Base-by-base conservation (phyloP, 2,329 filamentous ascomycete species). In the Claviceps sp. region DNA sequence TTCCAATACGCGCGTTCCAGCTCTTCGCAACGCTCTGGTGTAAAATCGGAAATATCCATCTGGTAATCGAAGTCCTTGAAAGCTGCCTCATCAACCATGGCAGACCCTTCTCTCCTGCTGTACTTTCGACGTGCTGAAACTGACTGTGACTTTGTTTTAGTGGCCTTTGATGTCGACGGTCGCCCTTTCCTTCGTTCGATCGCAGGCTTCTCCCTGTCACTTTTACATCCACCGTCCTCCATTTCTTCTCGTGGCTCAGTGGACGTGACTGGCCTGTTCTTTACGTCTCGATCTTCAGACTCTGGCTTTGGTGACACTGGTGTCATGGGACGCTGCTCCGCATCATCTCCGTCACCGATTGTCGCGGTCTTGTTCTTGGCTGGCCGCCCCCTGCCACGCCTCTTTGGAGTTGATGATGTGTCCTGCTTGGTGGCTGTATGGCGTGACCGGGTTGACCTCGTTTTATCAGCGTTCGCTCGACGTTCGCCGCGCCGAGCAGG, bases 1-100 rank as follows among this genome's bases (percentile, higher is more conserved):
- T 94, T 96, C 93, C 93, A 98, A 70, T 98, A 98, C 44, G 84
- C 85, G 50, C 88, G 85, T 68, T 98, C 93, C 5, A 98, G 77
- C 64, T 98, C 93, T 59, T 94, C 89, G 64, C 93, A 97, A 54
- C 94, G 80, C 66, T 97, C 91, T 0, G 85, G 78, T 0, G 89
- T 95, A 64, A 86, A 98, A 51, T 97, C 89, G 5, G 90, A 87
- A 36, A 89, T 78, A 58, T 91, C 83, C 69, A 96, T 85, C 48
- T 81, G 82, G 65, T 97, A 97, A 64, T 97, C 86, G 65, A 95
- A 98, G 58, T 85, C 79, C 61, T 87, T 84, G 70, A 96, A 98
- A 0, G 87, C 87, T 55, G 85, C 85, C 67, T 97, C 91, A 59
- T 98, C 91, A 54, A 96, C 77, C 59, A 81, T 81, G 52, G 89